Percentiles rank a stretch among this genome's conserved stretches.
Evolutionary conservation across 2,329 filamentous ascomycete species (phyloP).

Genomic region (Fusarium brevicatenulatum): DNA sequence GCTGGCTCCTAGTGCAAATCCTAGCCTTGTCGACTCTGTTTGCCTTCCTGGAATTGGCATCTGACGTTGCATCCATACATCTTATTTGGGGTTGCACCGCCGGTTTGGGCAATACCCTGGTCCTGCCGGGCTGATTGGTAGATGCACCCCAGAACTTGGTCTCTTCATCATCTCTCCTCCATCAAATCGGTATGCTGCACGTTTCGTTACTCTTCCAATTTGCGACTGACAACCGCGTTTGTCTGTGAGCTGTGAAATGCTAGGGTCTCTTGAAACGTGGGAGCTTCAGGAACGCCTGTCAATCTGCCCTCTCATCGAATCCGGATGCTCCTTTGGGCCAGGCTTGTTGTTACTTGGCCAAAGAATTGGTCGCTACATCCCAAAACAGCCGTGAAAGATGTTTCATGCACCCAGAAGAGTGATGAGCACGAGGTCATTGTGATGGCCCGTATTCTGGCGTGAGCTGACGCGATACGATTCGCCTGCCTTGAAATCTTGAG

Average conservation of each 20-base stretch:
- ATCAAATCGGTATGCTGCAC: conserved; percentile 45
- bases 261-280: conserved; percentile 42
- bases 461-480: conserved; percentile 31
- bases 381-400: conserved; percentile 22
- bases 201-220: conserved; percentile 36
- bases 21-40: conserved; percentile 17
- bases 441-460: conserved; percentile 20
- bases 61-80: conserved; percentile 38
- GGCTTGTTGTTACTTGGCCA: conserved; percentile 5
- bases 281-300: conserved; percentile 29
- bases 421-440: conserved; percentile 21
- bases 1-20: conserved; percentile 17
- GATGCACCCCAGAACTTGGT: conserved; percentile 38
- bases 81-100: conserved; percentile 38
- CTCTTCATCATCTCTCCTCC: conserved; percentile 40
- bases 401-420: conserved; percentile 35
- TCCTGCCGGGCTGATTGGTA: conserved; percentile 41
- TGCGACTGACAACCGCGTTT: conserved; percentile 34
- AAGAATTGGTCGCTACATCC: conserved; percentile 20
- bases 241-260: conserved; percentile 19
- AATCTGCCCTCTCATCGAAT: conserved; percentile 21
- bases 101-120: conserved; percentile 38
- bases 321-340: conserved; percentile 24
- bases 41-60: conserved; percentile 33
- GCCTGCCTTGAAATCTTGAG: conserved; percentile 22